Conservation (phyloP, 805 yeast species). For the Kuraishia floccosa region DNA sequence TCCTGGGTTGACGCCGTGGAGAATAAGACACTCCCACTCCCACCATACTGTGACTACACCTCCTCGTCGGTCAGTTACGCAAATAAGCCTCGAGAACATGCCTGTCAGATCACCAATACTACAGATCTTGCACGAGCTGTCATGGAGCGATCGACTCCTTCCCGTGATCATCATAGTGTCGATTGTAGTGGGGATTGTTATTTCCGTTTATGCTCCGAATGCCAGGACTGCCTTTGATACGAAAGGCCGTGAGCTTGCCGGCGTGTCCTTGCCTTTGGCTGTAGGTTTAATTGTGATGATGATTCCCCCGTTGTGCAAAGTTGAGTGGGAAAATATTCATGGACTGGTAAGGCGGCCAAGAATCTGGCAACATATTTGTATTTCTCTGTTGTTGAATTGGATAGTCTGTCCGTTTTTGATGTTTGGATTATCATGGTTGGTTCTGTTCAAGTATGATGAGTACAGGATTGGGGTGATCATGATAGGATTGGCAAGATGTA, state of each 20-base stretch:
- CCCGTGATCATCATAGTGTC: slow-evolving; percentile 23
- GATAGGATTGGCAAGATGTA: slow-evolving; percentile 50
- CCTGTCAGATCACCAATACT: no score
- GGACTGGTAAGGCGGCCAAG: slow-evolving; percentile 11
- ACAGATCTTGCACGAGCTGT: no score
- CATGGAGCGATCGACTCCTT: no score
- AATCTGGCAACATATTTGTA: slow-evolving; percentile 17
- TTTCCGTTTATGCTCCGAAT: slow-evolving; percentile 28
- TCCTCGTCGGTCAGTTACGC: no score
- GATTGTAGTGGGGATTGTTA: slow-evolving; percentile 24
- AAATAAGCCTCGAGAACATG: no score
- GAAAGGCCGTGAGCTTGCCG: slow-evolving; percentile 20
- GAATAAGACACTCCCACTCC: no score
- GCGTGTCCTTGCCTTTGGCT: slow-evolving; percentile 34
- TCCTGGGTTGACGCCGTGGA: no score
- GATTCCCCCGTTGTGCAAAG: slow-evolving; percentile 45
- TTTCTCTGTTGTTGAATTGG: slow-evolving; percentile 42
- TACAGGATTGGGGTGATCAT: slow-evolving; percentile 44
- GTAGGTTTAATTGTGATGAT: slow-evolving; percentile 44
- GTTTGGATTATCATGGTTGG: slow-evolving; percentile 45
- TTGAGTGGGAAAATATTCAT: slow-evolving; percentile 35
- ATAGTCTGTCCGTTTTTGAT: slow-evolving; percentile 42
- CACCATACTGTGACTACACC: no score
- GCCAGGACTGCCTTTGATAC: slow-evolving; percentile 23
- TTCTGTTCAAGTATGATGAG: slow-evolving; percentile 32